Base-by-base conservation (phyloP, 116 monocot species). In the Iris pallida region DNA sequence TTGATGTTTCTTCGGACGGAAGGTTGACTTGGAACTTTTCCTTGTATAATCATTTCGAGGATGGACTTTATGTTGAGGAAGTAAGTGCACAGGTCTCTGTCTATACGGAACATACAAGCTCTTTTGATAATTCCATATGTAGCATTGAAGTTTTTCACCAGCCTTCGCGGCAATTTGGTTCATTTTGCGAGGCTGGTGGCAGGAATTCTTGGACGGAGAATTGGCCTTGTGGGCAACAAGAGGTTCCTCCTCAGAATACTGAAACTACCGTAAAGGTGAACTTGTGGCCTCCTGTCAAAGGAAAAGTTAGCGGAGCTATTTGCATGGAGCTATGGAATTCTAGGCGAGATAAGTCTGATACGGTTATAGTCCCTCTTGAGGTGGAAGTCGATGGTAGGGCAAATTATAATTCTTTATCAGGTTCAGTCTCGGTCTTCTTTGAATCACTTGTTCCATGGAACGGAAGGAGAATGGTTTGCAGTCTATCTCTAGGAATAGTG, bases 11-110 rank as follows among this genome's bases (percentile, higher is more conserved):
- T 49, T 54, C 55, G 8, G 49, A 72, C 75, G 74, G 71, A 63
- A 54, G 42, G 0, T 53, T 88, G 56, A 61, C 44, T 60, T 68
- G 75, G 66, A 79, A 70, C 17, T 63, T 94, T 46, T 81, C 85
- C 47, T 61, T 94, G 45, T 71, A 81, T 75, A 94, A 90, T 74
- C 77, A 85, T 65, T 81, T 72, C 60, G 74, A 80, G 73, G 82
- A 85, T 40, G 45, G 55, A 8, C 68, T 90, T 8, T 71, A 81
- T 70, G 84, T 94, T 13, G 82, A 94, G 63, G 85, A 90, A 75
- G 70, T 85, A 45, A 64, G 70, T 40, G 63, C 78, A 57, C 79
- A 76, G 76, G 65, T 90, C 71, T 80, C 79, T 20, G 9, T 80
- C 48, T 63, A 53, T 42, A 71, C 59, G 13, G 77, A 73, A 15